These are phyloP conservation scores for Carpinus viminea DNA, from an alignment of 306 rosid genomes.

Conservation along the genomic window DNA sequence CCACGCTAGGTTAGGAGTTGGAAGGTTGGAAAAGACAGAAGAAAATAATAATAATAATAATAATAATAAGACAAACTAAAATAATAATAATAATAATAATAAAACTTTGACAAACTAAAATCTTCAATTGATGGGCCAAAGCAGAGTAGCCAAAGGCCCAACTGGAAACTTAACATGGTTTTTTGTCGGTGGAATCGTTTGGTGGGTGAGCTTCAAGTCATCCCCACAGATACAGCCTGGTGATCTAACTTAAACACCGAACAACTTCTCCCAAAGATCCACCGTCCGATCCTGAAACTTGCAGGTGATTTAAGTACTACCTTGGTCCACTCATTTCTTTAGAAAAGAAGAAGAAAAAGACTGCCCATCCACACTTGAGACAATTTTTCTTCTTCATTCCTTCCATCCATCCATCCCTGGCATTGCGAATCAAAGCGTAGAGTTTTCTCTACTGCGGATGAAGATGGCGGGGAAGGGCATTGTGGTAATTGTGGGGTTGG, in stretches of 20 bases:
- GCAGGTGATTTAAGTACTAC: constrained; percentile 19
- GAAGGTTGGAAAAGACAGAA: no score
- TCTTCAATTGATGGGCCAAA: neutral
- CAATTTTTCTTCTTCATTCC: neutral
- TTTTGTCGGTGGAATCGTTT: constrained; percentile 34
- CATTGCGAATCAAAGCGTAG: neutral
- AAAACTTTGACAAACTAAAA: no score
- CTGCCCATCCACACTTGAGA: constrained; percentile 12
- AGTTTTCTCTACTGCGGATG: neutral
- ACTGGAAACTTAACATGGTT: neutral
- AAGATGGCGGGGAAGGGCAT: constrained; percentile 1
- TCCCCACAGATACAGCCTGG: constrained; percentile 45
- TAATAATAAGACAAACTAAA: no score
- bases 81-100: no score
- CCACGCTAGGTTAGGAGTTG: no score
- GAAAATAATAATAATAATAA: no score
- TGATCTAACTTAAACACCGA: constrained; percentile 22
- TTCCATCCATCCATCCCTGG: neutral
- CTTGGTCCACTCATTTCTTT: neutral
- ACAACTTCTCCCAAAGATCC: constrained; percentile 11
- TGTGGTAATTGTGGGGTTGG: neutral
- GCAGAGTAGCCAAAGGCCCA: neutral
- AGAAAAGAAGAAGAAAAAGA: constrained; percentile 18
- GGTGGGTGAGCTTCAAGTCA: neutral
- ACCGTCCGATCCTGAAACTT: constrained; percentile 15